These are phyloP conservation scores for Calonectria multiphialidica DNA, from an alignment of 2,329 filamentous ascomycete species.

Conservation along the genomic window DNA sequence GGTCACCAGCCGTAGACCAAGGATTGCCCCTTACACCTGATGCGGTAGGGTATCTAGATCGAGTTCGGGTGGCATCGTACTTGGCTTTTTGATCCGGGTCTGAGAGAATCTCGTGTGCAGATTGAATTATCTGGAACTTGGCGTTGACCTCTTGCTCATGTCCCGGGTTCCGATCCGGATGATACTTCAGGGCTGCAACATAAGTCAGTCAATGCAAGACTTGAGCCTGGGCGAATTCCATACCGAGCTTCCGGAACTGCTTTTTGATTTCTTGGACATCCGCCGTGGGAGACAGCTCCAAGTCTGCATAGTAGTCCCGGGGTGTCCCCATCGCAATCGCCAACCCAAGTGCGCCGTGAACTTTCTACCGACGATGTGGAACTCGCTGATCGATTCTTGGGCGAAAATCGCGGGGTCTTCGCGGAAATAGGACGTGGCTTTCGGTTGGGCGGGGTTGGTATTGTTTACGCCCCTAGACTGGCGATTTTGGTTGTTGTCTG, in stretches of 20 bases:
- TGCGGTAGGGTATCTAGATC: constrained; percentile 57
- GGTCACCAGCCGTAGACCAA: constrained; percentile 62
- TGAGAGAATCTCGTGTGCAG: constrained; percentile 81
- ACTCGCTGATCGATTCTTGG: background rate
- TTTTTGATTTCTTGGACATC: constrained; percentile 84
- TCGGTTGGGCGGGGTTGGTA: background rate
- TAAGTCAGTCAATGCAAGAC: constrained; percentile 38
- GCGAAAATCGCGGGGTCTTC: background rate
- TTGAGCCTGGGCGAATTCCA: constrained; percentile 29
- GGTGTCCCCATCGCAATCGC: constrained; percentile 53
- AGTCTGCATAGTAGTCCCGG: constrained; percentile 87
- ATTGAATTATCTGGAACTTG: constrained; percentile 88
- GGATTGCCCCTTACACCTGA: constrained; percentile 71
- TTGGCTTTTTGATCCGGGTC: constrained; percentile 64
- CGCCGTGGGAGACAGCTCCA: constrained; percentile 77
- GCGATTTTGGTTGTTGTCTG: background rate
- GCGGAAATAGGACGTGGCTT: background rate
- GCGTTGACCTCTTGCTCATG: constrained; percentile 82
- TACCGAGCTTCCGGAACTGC: constrained; percentile 87
- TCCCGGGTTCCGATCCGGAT: constrained; percentile 90
- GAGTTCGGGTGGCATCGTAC: constrained; percentile 63
- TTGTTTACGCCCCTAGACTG: background rate
- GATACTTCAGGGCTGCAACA: constrained; percentile 79
- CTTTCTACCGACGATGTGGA: background rate
- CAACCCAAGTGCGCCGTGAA: constrained; percentile 22